A percentile compares a stretch with the other conserved stretches of the same genome.
Evolutionary conservation across 2,329 filamentous ascomycete species (phyloP).

Genomic region (Chalara sp.): DNA sequence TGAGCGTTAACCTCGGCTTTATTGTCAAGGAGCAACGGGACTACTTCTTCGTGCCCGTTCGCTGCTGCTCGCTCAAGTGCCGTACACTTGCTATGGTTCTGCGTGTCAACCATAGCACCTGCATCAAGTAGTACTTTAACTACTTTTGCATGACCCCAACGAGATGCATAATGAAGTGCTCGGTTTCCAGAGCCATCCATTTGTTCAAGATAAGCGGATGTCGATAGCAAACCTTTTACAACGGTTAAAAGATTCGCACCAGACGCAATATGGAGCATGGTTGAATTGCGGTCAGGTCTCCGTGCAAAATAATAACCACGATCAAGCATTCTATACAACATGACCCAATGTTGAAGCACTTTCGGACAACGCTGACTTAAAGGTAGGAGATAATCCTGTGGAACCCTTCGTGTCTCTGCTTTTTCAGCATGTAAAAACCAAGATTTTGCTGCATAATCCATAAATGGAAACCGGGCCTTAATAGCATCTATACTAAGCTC

Average conservation of each 20-base stretch:
- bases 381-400: conserved; percentile 6
- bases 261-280: conserved; percentile 9
- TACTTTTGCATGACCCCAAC: conserved; percentile 7
- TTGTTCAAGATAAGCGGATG: conserved; percentile 5
- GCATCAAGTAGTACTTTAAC: conserved; percentile 10
- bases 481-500: background rate
- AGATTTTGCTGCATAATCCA: conserved; percentile 4
- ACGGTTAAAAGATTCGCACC: conserved; percentile 4
- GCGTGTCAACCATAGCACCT: conserved; percentile 5
- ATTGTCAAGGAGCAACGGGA: conserved; percentile 23
- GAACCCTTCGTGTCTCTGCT: conserved; percentile 1
- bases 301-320: background rate
- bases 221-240: conserved; percentile 6
- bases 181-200: conserved; percentile 3
- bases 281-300: conserved; percentile 4
- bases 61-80: conserved; percentile 6
- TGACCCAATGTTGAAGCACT: conserved; percentile 3
- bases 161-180: conserved; percentile 10
- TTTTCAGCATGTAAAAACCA: conserved; percentile 10
- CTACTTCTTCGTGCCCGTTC: conserved; percentile 19
- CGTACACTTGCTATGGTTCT: conserved; percentile 1
- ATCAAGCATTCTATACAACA: conserved; percentile 3
- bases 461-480: conserved; percentile 4
- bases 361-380: conserved; percentile 3
- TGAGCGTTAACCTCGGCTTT: conserved; percentile 19